Evolutionary conservation across 163 green algal genomes (phyloP).

Genomic region (Prototheca wickerhamii): DNA sequence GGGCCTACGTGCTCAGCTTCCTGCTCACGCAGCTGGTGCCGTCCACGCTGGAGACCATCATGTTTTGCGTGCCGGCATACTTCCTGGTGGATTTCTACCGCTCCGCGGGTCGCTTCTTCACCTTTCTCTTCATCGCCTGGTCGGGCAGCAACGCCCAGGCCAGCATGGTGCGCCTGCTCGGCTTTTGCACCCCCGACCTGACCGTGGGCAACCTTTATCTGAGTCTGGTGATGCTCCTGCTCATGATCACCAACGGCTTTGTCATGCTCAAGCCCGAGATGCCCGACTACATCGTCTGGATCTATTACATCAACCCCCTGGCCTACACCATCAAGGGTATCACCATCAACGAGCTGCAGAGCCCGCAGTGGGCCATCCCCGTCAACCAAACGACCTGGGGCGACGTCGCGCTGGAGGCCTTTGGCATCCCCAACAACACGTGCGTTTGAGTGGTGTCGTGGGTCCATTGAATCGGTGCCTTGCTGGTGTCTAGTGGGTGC

Average conservation of each 20-base stretch:
- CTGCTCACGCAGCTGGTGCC: constrained; percentile 32
- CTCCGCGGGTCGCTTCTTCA: constrained; percentile 32
- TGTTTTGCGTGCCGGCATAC: constrained; percentile 34
- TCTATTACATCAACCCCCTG: constrained; percentile 37
- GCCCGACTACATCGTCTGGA: constrained; percentile 9
- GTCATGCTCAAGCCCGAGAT: constrained; percentile 16
- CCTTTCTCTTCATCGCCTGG: constrained; percentile 26
- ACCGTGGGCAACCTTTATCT: constrained; percentile 16
- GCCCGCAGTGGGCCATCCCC: constrained; percentile 1
- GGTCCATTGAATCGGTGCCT: too few relatives aligned
- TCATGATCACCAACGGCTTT: constrained; percentile 28
- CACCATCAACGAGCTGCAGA: constrained; percentile 38
- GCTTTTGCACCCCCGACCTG: constrained; percentile 26
- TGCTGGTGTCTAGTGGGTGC: too few relatives aligned
- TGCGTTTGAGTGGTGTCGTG: too few relatives aligned
- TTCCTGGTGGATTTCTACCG: constrained; percentile 14
- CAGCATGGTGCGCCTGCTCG: constrained; percentile 35
- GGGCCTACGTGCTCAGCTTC: constrained; percentile 21
- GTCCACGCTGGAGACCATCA: constrained; percentile 23
- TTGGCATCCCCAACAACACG: constrained; percentile 6
- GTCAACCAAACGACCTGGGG: background rate
- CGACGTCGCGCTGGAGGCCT: constrained; percentile 3
- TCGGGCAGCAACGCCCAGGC: constrained; percentile 24
- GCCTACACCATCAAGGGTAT: constrained; percentile 31
- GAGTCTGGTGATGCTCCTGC: constrained; percentile 18